Conservation (phyloP, 306 rosid species). For the Purshia tridentata region DNA sequence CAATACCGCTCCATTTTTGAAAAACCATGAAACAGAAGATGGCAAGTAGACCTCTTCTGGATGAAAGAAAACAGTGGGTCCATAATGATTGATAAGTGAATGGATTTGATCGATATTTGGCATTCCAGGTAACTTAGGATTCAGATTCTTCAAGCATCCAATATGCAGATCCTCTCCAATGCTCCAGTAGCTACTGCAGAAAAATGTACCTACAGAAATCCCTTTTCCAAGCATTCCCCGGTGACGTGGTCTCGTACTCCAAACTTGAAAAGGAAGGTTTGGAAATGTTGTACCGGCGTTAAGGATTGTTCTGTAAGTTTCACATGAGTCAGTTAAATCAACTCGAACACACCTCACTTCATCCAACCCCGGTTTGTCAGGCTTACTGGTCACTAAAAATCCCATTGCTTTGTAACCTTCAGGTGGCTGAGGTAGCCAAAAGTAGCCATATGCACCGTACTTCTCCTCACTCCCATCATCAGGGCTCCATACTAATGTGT, state of each 20-base stretch:
- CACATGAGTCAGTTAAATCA: slow-evolving; percentile 68
- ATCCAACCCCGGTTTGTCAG: slow-evolving; percentile 64
- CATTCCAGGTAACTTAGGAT: slow-evolving; percentile 53
- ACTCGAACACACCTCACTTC: slow-evolving; percentile 72
- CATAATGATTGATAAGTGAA: slow-evolving; percentile 78
- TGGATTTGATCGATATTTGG: slow-evolving; percentile 69
- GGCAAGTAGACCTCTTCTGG: slow-evolving; percentile 83
- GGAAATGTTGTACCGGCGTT: slow-evolving; percentile 31
- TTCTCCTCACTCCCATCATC: slow-evolving; percentile 45
- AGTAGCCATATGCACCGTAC: slow-evolving; percentile 45
- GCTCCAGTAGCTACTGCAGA: slow-evolving; percentile 43
- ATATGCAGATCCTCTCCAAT: slow-evolving; percentile 52
- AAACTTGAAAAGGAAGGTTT: slow-evolving; percentile 50
- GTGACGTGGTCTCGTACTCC: slow-evolving; percentile 56
- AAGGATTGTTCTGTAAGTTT: slow-evolving; percentile 48
- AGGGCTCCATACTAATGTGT: slow-evolving; percentile 56
- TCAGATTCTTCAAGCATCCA: slow-evolving; percentile 79
- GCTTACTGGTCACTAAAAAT: slow-evolving; percentile 57
- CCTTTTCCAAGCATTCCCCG: slow-evolving; percentile 74
- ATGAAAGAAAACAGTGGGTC: slow-evolving; percentile 85
- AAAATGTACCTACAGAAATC: slow-evolving; percentile 69
- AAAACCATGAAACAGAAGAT: slow-evolving; percentile 92
- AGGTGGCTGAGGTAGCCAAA: slow-evolving; percentile 85
- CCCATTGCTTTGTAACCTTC: slow-evolving; percentile 78
- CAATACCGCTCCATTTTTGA: slow-evolving; percentile 60